These are phyloP conservation scores for Dipteronia sinensis DNA, from an alignment of 345 rosid genomes.

Conservation along the genomic window DNA sequence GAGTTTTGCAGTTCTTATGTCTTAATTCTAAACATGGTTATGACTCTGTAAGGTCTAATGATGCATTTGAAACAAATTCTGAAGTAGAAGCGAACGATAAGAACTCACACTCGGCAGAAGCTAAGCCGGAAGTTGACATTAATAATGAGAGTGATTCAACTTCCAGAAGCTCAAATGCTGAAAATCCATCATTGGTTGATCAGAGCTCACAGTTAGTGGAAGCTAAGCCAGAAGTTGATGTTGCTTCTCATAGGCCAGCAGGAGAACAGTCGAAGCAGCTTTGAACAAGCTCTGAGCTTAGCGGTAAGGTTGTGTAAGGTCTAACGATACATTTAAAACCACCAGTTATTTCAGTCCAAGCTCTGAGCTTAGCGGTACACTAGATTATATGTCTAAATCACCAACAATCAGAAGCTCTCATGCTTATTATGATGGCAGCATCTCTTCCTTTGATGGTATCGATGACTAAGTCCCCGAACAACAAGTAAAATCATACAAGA, in stretches of 20 bases:
- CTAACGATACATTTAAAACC: conserved; percentile 37
- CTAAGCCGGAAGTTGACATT: neutral
- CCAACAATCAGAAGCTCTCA: conserved; percentile 50
- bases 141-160: neutral
- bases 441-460: conserved; percentile 67
- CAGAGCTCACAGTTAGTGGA: conserved; percentile 23
- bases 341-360: conserved; percentile 38
- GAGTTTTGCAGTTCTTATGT: neutral
- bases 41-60: conserved; percentile 25
- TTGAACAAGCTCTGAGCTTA: conserved; percentile 18
- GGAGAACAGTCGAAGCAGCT: conserved; percentile 29
- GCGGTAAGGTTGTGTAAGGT: conserved; percentile 20
- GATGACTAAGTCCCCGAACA: conserved; percentile 54
- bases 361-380: conserved; percentile 46
- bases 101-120: conserved; percentile 20
- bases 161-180: neutral
- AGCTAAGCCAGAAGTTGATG: conserved; percentile 3
- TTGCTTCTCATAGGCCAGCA: conserved; percentile 17
- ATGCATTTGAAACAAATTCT: conserved; percentile 30
- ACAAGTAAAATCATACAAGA: conserved; percentile 27
- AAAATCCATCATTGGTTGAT: neutral
- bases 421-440: conserved; percentile 71
- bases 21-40: conserved; percentile 8
- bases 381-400: conserved; percentile 37
- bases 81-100: conserved; percentile 26